Evolutionary conservation across 148 eudicot species (phyloP), one percentile per base, ranked within the genome.

Genomic region (Chenopodium suecicum): DNA sequence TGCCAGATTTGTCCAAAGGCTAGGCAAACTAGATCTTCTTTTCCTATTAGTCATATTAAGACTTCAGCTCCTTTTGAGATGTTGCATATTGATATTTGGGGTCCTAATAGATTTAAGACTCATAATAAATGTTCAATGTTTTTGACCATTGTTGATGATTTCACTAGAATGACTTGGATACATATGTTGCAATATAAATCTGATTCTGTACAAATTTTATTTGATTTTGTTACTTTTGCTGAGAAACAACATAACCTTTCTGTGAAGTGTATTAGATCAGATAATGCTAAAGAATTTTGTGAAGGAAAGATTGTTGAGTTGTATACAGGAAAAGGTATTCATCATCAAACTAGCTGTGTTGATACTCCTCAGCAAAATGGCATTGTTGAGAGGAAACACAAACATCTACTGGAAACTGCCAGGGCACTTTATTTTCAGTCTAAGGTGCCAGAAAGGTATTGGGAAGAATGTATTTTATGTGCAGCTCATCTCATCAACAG

Each of bases 111-210:
- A 5, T 14, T 6, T 5, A 2, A 23, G 0, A 68, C 63, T 22
- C 25, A 47, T 8, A 66, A 48, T 68, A 60, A 23, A 2, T 25
- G 12, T 8, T 48, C 46, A 6, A 14, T n/a, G 16, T 78, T 78
- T 4, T 7, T 78, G 7, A 79, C 75, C 0, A 70, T 79, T 20
- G 82, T 79, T 0, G 82, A 79, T 79, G 75, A 79, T 23, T 69
- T 10, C 8, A n/a, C 52, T 2, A 52, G 67, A 23, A 3, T 1
- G 19, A 79, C 82, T 50, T 79, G 75, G 82, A 9, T 23, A 4
- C 29, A 56, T 56, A 6, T 80, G 7, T 14, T 80, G 0, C 58
- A 74, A 0, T 2, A 0, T 27, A 70, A 79, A 34, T 70, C 47
- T 8, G 60, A 69, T 32, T 44, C 5, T 32, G 41, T 70, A 1